Base-by-base conservation (phyloP, 2,329 filamentous ascomycete genomes). In the Calonectria pseudoreteaudii region DNA sequence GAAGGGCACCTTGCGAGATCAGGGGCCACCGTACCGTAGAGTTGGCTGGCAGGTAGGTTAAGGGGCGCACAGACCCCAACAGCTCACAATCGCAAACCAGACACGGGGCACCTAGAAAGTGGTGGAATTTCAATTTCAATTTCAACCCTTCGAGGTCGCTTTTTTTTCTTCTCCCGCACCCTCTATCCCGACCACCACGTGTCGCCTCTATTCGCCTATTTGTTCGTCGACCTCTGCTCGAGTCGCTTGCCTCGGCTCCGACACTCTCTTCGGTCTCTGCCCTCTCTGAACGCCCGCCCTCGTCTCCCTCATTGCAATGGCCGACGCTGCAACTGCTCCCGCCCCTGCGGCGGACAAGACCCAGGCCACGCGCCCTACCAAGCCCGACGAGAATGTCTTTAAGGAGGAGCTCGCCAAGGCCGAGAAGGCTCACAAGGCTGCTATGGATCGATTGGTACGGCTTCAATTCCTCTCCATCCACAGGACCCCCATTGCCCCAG, bases 351-450 rank as follows among this genome's bases (percentile, higher is more conserved):
- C 85, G 71, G 83, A 87, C 75, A 82, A 83, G 77, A 74, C 79
- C 66, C 68, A 83, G 73, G 85, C 86, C 76, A 83, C 87, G 82
- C 95, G 93, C 87, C 95, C 96, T 68, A 91, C 94, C 86, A 95
- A 94, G 90, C 97, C 97, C 60, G 94, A 98, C 85, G 94, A 97
- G 87, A 93, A 93, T 78, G 88, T 90, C 79, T 99, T 93, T 89
- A 95, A 98, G 87, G 90, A 93, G 83, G 90, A 91, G 76, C 90
- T 98, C 75, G 93, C 91, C 66, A 91, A 94, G 86, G 94, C 94
- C 31, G 95, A 98, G 86, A 98, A 98, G 88, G 95, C 94, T 78
- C 93, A 98, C 86, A 89, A 93, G 82, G 92, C 91, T 67, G 90
- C 93, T 62, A 94, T 97, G 87, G 93, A 94, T 80, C 83, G 82